Evolutionary conservation across 192 early-diverging fungal genomes (phyloP).

Genomic region (Podila epigama): DNA sequence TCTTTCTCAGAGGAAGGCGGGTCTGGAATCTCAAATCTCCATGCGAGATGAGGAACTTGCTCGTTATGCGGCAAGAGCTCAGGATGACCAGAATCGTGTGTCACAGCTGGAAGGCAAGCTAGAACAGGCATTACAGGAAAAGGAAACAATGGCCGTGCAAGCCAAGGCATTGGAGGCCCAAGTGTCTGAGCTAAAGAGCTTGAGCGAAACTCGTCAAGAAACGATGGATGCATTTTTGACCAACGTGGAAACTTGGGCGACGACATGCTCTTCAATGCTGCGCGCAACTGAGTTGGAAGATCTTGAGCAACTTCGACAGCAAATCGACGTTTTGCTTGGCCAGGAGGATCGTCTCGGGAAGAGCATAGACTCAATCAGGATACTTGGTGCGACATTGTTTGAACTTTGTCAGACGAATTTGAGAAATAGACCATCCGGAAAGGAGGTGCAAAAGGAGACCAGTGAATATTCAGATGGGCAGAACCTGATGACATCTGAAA

Average conservation of each 20-base stretch:
- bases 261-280: neutral
- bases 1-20: neutral
- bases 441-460: too few species aligned
- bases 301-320: slow-evolving; percentile 4
- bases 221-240: too few species aligned
- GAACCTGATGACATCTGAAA: too few species aligned
- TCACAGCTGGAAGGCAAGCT: neutral
- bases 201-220: neutral
- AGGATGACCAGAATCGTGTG: neutral
- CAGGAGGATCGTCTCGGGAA: too few species aligned
- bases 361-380: too few species aligned
- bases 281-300: slow-evolving; percentile 1
- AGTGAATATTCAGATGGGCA: too few species aligned
- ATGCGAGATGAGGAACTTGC: neutral
- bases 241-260: neutral
- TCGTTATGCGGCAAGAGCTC: neutral
- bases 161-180: neutral
- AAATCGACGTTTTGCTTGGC: too few species aligned
- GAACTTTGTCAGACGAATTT: too few species aligned
- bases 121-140: neutral
- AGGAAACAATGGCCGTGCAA: neutral
- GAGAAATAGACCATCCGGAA: too few species aligned
- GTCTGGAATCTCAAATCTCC: neutral
- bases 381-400: too few species aligned
- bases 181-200: neutral